These are phyloP conservation scores for Lentinula aciculospora DNA, from an alignment of 768 basidiomycete genomes.

Conservation along the genomic window DNA sequence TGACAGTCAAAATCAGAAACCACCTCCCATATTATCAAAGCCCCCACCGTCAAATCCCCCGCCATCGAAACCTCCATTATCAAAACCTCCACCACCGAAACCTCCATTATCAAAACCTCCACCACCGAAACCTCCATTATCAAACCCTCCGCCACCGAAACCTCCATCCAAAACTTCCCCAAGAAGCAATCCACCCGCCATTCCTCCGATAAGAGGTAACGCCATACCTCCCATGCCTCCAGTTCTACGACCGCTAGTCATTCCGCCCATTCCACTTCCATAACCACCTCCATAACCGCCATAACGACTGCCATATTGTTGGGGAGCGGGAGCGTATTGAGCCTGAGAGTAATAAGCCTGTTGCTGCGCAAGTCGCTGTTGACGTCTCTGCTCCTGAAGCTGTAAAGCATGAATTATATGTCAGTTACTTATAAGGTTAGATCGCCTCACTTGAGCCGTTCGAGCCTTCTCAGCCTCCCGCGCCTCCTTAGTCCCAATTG, in stretches of 20 bases:
- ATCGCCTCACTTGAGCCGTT: slow-evolving; percentile 20
- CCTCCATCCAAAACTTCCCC: slow-evolving; percentile 31
- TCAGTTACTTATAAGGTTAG: not conserved
- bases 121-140: slow-evolving; percentile 11
- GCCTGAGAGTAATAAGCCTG: slow-evolving; percentile 1
- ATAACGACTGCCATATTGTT: slow-evolving; percentile 22
- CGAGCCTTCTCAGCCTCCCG: slow-evolving; percentile 37
- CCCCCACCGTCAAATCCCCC: slow-evolving; percentile 20
- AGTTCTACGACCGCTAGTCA: not conserved
- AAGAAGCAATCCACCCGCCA: slow-evolving; percentile 41
- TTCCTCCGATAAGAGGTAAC: slow-evolving; percentile 35
- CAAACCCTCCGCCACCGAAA: slow-evolving; percentile 25
- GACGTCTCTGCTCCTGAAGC: slow-evolving; percentile 28
- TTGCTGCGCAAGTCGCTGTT: slow-evolving; percentile 15
- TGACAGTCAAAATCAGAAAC: slow-evolving; percentile 3
- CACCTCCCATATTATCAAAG: slow-evolving; percentile 16
- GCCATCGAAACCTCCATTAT: slow-evolving; percentile 20
- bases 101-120: slow-evolving; percentile 23
- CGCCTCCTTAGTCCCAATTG: slow-evolving; percentile 61
- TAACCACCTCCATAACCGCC: slow-evolving; percentile 21
- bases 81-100: slow-evolving; percentile 27
- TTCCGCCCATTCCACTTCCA: slow-evolving; percentile 10
- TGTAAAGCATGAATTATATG: slow-evolving; percentile 12
- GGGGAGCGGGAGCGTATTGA: slow-evolving; percentile 7
- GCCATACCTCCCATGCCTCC: slow-evolving; percentile 27